A percentile compares a stretch with the other conserved stretches of the same genome.
phyloP scores from a whole-genome alignment of 495 filamentous ascomycete species.

The Amorphotheca resinae region DNA sequence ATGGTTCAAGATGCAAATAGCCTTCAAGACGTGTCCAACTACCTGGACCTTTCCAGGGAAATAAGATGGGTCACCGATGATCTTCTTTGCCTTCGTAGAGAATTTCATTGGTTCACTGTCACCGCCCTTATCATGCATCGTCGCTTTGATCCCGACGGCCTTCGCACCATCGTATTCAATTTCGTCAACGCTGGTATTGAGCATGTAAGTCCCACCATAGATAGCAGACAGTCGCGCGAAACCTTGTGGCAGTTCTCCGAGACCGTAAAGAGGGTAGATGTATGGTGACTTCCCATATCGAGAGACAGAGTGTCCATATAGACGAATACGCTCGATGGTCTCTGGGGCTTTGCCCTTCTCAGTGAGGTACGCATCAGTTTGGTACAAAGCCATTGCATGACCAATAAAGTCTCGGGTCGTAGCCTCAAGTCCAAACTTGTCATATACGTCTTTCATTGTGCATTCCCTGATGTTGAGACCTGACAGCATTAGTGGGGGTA shows the following conservation, averaged over 20 bases:
- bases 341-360: slow-evolving; percentile 63
- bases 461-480: slow-evolving; percentile 65
- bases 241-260: slow-evolving; percentile 95
- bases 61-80: slow-evolving; percentile 92
- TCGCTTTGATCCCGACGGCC: slow-evolving; percentile 88
- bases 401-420: slow-evolving; percentile 91
- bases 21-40: slow-evolving; percentile 80
- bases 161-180: slow-evolving; percentile 68
- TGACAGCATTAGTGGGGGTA: slow-evolving; percentile 25
- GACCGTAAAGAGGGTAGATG: slow-evolving; percentile 96
- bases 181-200: slow-evolving; percentile 89
- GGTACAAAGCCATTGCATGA: slow-evolving; percentile 95
- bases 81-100: slow-evolving; percentile 88
- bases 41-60: slow-evolving; percentile 82
- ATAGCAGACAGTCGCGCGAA: slow-evolving; percentile 96
- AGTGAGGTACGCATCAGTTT: slow-evolving; percentile 75
- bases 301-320: slow-evolving; percentile 97
- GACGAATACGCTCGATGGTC: slow-evolving; percentile 78
- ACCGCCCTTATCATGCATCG: slow-evolving; percentile 74
- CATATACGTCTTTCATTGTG: slow-evolving; percentile 95
- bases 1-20: slow-evolving; percentile 95
- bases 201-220: slow-evolving; percentile 98
- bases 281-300: slow-evolving; percentile 98
- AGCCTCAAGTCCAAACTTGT: slow-evolving; percentile 91
- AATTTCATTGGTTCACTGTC: slow-evolving; percentile 75